Evolutionary conservation across 139 green algal species (phyloP).

Genomic region (Chlorella sp.): DNA sequence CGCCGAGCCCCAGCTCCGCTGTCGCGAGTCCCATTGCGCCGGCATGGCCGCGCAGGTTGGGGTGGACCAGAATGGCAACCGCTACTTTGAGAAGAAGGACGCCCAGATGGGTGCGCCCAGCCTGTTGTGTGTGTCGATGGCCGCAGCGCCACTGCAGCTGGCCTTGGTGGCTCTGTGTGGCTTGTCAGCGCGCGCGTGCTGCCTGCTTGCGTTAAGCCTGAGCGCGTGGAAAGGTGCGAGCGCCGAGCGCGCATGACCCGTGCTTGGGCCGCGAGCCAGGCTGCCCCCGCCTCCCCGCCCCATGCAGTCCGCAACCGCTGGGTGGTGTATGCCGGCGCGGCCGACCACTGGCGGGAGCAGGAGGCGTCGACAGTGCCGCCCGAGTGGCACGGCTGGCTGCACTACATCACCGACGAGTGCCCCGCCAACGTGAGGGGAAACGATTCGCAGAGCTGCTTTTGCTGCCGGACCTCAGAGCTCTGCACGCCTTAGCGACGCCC

Average conservation of each 20-base stretch:
- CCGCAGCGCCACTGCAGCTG: too few species aligned
- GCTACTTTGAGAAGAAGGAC: constrained; percentile 47
- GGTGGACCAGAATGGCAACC: constrained; percentile 34
- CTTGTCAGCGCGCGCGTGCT: too few species aligned
- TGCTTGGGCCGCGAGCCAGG: too few species aligned
- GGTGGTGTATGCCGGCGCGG: constrained; percentile 65
- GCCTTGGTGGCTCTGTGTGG: too few species aligned
- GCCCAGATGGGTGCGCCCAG: constrained; percentile 20
- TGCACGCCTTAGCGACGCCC: background rate
- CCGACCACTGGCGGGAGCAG: constrained; percentile 39
- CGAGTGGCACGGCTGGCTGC: constrained; percentile 80
- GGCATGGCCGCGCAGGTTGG: too few species aligned
- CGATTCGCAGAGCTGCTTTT: background rate
- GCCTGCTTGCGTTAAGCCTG: too few species aligned
- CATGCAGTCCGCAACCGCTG: constrained; percentile 62
- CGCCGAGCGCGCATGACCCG: too few species aligned
- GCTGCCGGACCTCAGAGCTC: background rate
- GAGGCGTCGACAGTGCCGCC: constrained; percentile 53
- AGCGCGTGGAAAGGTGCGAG: too few species aligned
- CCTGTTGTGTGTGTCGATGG: too few species aligned
- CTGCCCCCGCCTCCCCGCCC: background rate
- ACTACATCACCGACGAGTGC: constrained; percentile 62
- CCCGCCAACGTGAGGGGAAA: constrained; percentile 38
- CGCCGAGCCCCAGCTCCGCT: background rate
- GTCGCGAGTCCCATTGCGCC: too few species aligned